phyloP scores from a whole-genome alignment of 768 basidiomycete species.

The Chalciporus chontae region DNA sequence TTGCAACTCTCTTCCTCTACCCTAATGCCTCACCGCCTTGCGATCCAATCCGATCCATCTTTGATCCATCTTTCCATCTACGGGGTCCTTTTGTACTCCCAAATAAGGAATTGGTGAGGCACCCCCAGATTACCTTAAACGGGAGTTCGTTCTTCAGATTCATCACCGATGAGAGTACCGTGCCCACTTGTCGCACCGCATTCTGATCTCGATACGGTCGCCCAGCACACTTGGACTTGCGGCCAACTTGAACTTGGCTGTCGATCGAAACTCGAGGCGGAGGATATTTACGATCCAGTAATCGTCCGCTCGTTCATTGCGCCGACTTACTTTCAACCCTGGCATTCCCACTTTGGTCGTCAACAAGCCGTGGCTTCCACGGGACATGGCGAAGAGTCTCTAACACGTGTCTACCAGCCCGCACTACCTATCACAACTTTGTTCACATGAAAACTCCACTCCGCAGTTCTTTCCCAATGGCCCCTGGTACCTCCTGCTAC shows the following conservation, averaged over 20 bases:
- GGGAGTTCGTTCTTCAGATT: constrained; percentile 18
- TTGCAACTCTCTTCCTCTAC: neutral
- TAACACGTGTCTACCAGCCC: constrained; percentile 23
- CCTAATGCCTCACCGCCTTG: neutral
- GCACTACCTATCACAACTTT: constrained; percentile 12
- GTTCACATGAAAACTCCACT: constrained; percentile 20
- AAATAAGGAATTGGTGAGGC: constrained; percentile 5
- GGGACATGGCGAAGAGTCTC: constrained; percentile 1
- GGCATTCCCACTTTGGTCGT: neutral
- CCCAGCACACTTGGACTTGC: constrained; percentile 11
- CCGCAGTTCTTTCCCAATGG: neutral
- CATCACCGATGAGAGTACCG: constrained; percentile 22
- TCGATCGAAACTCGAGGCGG: neutral
- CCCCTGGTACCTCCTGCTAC: neutral
- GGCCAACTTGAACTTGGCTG: constrained; percentile 14
- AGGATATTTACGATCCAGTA: neutral
- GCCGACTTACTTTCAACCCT: no score
- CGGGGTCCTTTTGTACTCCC: constrained; percentile 16
- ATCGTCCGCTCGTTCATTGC: neutral
- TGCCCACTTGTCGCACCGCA: constrained; percentile 23
- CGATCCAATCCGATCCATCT: neutral
- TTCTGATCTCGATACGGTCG: constrained; percentile 21
- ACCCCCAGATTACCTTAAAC: constrained; percentile 27
- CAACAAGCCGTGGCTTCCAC: constrained; percentile 24
- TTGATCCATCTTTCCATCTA: constrained; percentile 18